Conservation (phyloP, 2,329 filamentous ascomycete species). For the Thermoascus crustaceus region DNA sequence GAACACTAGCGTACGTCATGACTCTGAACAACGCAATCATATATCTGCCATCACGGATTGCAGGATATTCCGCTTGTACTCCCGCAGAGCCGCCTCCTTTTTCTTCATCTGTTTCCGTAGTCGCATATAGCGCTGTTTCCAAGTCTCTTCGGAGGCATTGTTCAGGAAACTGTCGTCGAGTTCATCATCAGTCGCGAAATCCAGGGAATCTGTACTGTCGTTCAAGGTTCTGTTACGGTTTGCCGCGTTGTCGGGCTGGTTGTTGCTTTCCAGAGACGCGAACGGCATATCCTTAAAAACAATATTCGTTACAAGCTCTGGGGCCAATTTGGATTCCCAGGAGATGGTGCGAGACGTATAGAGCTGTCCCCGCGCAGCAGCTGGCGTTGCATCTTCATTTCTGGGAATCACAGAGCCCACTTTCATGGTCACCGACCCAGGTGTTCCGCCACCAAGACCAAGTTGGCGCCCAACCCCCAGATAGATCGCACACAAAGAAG, state of each 20-base stretch:
- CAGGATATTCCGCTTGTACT: constrained; percentile 36
- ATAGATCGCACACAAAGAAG: constrained; percentile 24
- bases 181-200: constrained; percentile 20
- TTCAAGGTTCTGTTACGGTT: constrained; percentile 8
- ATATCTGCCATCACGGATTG: constrained; percentile 38
- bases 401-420: constrained; percentile 9
- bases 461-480: constrained; percentile 30
- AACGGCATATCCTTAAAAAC: constrained; percentile 14
- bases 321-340: constrained; percentile 19
- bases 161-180: constrained; percentile 19
- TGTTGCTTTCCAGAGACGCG: constrained; percentile 2
- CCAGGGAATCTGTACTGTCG: constrained; percentile 11
- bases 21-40: no score
- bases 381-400: constrained; percentile 3
- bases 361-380: background rate
- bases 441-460: constrained; percentile 19
- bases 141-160: constrained; percentile 21
- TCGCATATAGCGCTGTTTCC: constrained; percentile 33
- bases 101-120: constrained; percentile 31
- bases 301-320: constrained; percentile 20
- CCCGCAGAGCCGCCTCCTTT: constrained; percentile 28
- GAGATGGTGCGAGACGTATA: constrained; percentile 21
- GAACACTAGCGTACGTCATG: no score
- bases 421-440: constrained; percentile 20
- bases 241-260: constrained; percentile 6